These are phyloP conservation scores for Galerina sulciceps DNA, from an alignment of 768 basidiomycete species.

Conservation along the genomic window DNA sequence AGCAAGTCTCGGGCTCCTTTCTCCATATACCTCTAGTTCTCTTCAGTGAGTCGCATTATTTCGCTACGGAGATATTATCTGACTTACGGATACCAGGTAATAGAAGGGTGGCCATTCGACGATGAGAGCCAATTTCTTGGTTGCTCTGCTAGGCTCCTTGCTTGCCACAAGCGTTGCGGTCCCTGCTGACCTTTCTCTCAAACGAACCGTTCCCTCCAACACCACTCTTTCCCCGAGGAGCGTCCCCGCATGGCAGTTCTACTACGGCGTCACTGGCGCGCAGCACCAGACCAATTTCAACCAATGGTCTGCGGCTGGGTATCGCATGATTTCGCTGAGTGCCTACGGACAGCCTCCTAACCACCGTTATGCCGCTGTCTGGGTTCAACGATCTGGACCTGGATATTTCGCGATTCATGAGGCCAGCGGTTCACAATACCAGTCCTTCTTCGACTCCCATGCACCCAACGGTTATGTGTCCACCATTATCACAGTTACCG, in stretches of 20 bases:
- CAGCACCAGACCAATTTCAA: slow-evolving; percentile 3
- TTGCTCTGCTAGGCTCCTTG: not conserved
- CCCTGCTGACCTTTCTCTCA: not conserved
- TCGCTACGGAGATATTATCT: too few species aligned
- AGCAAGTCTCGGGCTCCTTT: too few species aligned
- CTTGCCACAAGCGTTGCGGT: not conserved
- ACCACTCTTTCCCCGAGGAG: not conserved
- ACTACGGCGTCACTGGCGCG: slow-evolving; percentile 1
- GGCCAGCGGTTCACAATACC: not conserved
- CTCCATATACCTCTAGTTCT: too few species aligned
- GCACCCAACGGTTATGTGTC: slow-evolving; percentile 1
- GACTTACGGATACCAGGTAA: too few species aligned
- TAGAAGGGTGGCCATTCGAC: not conserved
- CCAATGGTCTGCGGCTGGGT: slow-evolving; percentile 3
- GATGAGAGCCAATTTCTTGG: not conserved
- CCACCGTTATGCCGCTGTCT: slow-evolving; percentile 2
- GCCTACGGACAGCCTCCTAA: slow-evolving; percentile 4
- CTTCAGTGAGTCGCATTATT: too few species aligned
- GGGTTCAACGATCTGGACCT: not conserved
- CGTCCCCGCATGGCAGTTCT: slow-evolving; percentile 4
- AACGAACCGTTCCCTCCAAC: not conserved
- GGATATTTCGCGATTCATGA: not conserved
- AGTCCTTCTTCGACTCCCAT: slow-evolving; percentile 1
- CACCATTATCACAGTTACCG: not conserved
- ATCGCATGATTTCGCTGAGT: slow-evolving; percentile 7